Conservation (phyloP, 139 green algal species). For the Tetratostichococcus sp. region DNA sequence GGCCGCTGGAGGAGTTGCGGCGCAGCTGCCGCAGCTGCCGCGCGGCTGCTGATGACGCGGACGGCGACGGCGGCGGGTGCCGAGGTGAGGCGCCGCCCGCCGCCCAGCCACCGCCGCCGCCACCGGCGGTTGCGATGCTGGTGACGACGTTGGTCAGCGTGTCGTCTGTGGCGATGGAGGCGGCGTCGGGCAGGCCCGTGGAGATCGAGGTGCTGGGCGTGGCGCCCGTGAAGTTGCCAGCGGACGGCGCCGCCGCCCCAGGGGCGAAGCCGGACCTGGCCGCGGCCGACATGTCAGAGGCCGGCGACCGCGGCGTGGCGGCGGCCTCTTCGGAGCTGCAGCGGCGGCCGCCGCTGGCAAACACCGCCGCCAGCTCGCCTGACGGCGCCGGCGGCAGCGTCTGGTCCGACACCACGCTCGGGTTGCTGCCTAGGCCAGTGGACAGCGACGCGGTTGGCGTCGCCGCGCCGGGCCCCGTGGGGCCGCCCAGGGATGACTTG, state of each 20-base stretch:
- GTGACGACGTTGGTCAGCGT: background rate
- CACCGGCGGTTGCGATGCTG: too few relatives aligned
- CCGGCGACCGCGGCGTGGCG: too few relatives aligned
- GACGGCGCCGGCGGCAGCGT: background rate
- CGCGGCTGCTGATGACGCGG: too few relatives aligned
- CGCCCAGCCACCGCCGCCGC: too few relatives aligned
- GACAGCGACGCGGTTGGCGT: background rate
- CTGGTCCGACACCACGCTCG: background rate
- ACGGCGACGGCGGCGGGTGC: too few relatives aligned
- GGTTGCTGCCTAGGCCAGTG: background rate
- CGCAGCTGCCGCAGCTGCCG: background rate
- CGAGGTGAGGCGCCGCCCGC: too few relatives aligned
- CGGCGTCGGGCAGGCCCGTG: background rate
- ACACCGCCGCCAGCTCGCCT: background rate
- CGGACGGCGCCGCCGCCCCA: background rate
- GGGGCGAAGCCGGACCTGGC: too few relatives aligned
- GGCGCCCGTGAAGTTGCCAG: background rate
- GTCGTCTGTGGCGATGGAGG: background rate
- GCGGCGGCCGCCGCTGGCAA: background rate
- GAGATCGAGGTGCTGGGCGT: background rate
- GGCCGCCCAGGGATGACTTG: too few relatives aligned
- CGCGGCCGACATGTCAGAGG: background rate
- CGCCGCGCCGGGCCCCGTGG: too few relatives aligned
- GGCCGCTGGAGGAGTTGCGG: background rate
- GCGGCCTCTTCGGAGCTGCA: too few relatives aligned